Evolutionary conservation across 495 filamentous ascomycete genomes (phyloP), one percentile per base, ranked within the genome.

Genomic region (Bryoglossum gracile): DNA sequence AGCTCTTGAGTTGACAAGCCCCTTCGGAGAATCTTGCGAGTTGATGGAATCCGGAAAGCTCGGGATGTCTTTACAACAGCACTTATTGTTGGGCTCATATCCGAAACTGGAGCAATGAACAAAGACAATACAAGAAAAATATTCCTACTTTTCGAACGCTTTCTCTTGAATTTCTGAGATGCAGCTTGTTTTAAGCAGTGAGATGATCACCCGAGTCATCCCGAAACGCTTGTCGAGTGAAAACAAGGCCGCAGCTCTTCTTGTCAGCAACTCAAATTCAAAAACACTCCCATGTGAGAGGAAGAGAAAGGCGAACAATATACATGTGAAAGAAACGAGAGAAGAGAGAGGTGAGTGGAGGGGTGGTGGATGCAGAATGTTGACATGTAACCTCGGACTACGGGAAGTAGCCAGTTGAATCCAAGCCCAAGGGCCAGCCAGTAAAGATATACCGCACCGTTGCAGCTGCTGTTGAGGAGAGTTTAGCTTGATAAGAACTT

Each of bases 1-100:
- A 62, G 56, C 34, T 62, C 55, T 13, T 46, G 32, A 21, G 55
- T 62, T 42, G 55, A 55, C 8, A 58, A 28, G 25, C 51, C 35
- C 33, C 54, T 48, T 1, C 54, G 43, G 13, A 53, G 18, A 3
- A 53, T 10, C 4, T 37, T 9, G 1, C 32, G 43, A 11, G 35
- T 21, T 2, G 34, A 24, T 2, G 52, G 47, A 39, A 17, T 46
- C 9, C n/a, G 5, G 22, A 47, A 33, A 34, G 4, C 30, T 14
- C 46, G 43, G 8, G 38, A 26, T 21, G 16, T 47, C 21, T 38
- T 48, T 18, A 13, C 26, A 19, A 35, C 23, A 1, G 30, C 17
- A 37, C 23, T 30, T 41, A 38, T 18, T 8, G 51, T 40, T 26
- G 44, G 50, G 28, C 26, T 55, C 56, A 59, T 59, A 4, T 24